phyloP scores from a whole-genome alignment of 768 basidiomycete genomes.

The Tulasnella sp. region DNA sequence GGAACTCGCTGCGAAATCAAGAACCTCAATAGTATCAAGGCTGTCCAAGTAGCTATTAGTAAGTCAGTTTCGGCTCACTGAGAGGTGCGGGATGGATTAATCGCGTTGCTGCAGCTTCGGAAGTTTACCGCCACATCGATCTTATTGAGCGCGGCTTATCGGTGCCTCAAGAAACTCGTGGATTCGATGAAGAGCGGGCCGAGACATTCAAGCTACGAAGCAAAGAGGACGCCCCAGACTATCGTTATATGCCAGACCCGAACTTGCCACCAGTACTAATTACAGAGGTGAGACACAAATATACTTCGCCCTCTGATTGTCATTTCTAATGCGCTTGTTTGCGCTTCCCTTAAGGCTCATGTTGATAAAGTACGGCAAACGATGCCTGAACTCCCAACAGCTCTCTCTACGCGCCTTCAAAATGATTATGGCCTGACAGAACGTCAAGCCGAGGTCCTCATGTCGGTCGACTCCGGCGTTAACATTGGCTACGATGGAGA shows the following conservation, averaged over 20 bases:
- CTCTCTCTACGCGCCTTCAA: slow-evolving; percentile 55
- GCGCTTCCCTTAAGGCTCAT: slow-evolving; percentile 52
- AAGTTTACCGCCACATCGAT: slow-evolving; percentile 72
- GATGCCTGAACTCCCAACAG: slow-evolving; percentile 76
- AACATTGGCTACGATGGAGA: slow-evolving; percentile 63
- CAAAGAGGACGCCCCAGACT: slow-evolving; percentile 94
- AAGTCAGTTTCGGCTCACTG: slow-evolving; percentile 21
- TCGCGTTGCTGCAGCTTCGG: slow-evolving; percentile 54
- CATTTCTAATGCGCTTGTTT: slow-evolving; percentile 37
- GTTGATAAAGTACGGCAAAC: slow-evolving; percentile 49
- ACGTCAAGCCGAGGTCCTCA: slow-evolving; percentile 70
- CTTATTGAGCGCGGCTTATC: slow-evolving; percentile 46
- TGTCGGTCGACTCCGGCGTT: slow-evolving; percentile 63
- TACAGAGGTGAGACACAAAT: slow-evolving; percentile 20
- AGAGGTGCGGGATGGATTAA: not conserved
- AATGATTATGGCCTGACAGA: slow-evolving; percentile 50
- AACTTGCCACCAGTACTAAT: slow-evolving; percentile 77
- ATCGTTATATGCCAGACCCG: slow-evolving; percentile 96
- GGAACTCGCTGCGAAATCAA: slow-evolving; percentile 95
- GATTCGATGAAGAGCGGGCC: slow-evolving; percentile 76
- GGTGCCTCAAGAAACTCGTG: slow-evolving; percentile 83
- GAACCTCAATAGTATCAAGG: slow-evolving; percentile 88
- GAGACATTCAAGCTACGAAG: slow-evolving; percentile 78
- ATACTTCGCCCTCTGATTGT: not conserved
- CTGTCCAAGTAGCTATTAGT: slow-evolving; percentile 84